Percentiles rank a stretch among this genome's conserved stretches.
These are phyloP conservation scores for Arthromyces matolae DNA, from an alignment of 768 basidiomycete species.

Conservation along the genomic window DNA sequence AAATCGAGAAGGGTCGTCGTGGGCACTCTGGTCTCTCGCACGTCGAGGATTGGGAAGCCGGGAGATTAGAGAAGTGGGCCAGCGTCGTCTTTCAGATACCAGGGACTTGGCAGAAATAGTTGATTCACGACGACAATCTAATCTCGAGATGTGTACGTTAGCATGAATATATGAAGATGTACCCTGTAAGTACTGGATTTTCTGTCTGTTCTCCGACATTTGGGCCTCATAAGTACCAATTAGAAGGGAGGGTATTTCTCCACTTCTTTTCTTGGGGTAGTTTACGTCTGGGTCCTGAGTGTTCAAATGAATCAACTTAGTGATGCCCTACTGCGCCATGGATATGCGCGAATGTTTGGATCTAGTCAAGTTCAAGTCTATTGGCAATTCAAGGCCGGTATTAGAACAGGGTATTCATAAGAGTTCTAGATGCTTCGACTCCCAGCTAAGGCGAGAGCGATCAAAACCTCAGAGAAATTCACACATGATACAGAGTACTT, in stretches of 20 bases:
- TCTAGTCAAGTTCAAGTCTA: not conserved
- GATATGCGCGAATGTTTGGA: no score
- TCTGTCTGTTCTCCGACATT: no score
- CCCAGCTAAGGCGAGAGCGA: conserved; percentile 58
- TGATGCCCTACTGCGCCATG: no score
- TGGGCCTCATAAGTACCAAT: no score
- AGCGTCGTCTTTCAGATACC: conserved; percentile 66
- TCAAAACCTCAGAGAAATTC: conserved; percentile 1
- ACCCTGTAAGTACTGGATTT: no score
- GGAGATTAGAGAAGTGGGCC: conserved; percentile 67
- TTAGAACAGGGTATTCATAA: conserved; percentile 68
- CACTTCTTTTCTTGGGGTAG: no score
- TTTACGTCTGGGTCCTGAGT: no score
- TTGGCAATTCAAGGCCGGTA: not conserved
- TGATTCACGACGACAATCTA: not conserved
- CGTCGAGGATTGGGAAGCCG: conserved; percentile 74
- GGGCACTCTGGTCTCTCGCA: conserved; percentile 64
- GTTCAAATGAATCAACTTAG: no score
- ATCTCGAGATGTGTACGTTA: no score
- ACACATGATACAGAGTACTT: conserved; percentile 29
- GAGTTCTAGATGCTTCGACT: conserved; percentile 84
- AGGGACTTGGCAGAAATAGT: conserved; percentile 64
- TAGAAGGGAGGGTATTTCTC: no score
- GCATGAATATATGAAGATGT: no score
- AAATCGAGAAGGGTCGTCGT: conserved; percentile 62